phyloP scores from a whole-genome alignment of 768 basidiomycete genomes.

The Leccinum variicolor region DNA sequence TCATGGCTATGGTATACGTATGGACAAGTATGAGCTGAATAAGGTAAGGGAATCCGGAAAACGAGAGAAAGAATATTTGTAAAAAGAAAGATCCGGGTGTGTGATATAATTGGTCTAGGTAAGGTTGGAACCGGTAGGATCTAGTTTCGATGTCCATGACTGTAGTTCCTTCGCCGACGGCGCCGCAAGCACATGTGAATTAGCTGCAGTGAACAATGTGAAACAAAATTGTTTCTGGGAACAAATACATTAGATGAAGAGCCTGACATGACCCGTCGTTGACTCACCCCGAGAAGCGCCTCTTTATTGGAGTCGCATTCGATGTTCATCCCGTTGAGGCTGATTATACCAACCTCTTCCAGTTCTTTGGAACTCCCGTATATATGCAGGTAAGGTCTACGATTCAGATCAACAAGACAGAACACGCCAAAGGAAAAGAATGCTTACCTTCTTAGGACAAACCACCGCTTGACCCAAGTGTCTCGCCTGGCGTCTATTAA shows the following conservation, averaged over 20 bases:
- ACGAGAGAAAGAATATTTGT: not conserved
- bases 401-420: slow-evolving; percentile 3
- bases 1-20: slow-evolving; percentile 28
- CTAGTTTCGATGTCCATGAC: slow-evolving; percentile 81
- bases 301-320: slow-evolving; percentile 88
- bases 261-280: not conserved
- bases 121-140: slow-evolving; percentile 68
- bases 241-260: slow-evolving; percentile 4
- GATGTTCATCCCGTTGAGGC: slow-evolving; percentile 79
- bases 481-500: slow-evolving; percentile 78
- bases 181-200: slow-evolving; percentile 87
- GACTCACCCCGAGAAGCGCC: slow-evolving; percentile 74
- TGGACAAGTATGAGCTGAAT: slow-evolving; percentile 18
- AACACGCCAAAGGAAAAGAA: not conserved
- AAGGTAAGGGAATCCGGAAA: slow-evolving; percentile 13
- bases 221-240: slow-evolving; percentile 79
- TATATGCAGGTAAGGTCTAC: slow-evolving; percentile 85
- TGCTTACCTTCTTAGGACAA: slow-evolving; percentile 76
- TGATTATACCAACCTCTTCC: slow-evolving; percentile 81
- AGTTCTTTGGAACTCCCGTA: slow-evolving; percentile 82
- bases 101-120: slow-evolving; percentile 26
- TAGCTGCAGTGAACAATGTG: slow-evolving; percentile 87
- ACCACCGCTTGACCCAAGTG: slow-evolving; percentile 82
- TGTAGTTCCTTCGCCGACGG: slow-evolving; percentile 78
- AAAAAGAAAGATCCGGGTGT: not conserved